phyloP scores from a whole-genome alignment of 2,329 filamentous ascomycete species.

The Apiospora hydei region DNA sequence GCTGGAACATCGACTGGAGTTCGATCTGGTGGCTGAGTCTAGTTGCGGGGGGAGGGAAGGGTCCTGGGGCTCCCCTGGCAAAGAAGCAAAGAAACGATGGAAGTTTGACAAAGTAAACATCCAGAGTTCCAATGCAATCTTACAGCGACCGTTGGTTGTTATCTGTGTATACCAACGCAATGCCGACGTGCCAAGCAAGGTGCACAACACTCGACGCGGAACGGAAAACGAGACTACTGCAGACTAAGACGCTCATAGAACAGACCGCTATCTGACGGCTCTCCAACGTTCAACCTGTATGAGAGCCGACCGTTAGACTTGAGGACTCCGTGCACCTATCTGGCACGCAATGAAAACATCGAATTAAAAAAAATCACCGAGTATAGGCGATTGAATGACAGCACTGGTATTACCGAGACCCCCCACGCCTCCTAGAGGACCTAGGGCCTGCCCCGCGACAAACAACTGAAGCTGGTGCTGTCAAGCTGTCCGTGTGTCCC shows the following conservation, averaged over 20 bases:
- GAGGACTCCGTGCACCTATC: not conserved
- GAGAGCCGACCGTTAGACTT: conserved; percentile 1
- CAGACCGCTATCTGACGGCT: conserved; percentile 1
- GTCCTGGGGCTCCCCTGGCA: conserved; percentile 17
- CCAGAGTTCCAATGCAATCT: conserved; percentile 13
- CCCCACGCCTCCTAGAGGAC: not conserved
- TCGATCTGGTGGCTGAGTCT: conserved; percentile 4
- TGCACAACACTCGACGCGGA: conserved; percentile 15
- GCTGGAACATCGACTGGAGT: conserved; percentile 1
- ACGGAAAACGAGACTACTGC: conserved; percentile 10
- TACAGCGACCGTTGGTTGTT: conserved; percentile 5
- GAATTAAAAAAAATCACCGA: not conserved
- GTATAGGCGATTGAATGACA: not conserved
- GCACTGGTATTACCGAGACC: not conserved
- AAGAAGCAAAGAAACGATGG: conserved; percentile 20
- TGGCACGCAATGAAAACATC: not conserved
- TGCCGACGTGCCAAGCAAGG: not conserved
- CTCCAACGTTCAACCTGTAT: not conserved
- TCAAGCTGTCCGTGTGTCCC: not conserved
- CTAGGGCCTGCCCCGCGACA: not conserved
- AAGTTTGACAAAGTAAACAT: conserved; percentile 3
- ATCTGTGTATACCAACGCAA: conserved; percentile 3
- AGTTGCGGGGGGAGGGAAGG: conserved; percentile 9
- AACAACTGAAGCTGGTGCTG: not conserved
- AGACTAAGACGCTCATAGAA: not conserved